Conservation (phyloP, 1,284 basidiomycete genomes). For the Fomitopsis betulina region DNA sequence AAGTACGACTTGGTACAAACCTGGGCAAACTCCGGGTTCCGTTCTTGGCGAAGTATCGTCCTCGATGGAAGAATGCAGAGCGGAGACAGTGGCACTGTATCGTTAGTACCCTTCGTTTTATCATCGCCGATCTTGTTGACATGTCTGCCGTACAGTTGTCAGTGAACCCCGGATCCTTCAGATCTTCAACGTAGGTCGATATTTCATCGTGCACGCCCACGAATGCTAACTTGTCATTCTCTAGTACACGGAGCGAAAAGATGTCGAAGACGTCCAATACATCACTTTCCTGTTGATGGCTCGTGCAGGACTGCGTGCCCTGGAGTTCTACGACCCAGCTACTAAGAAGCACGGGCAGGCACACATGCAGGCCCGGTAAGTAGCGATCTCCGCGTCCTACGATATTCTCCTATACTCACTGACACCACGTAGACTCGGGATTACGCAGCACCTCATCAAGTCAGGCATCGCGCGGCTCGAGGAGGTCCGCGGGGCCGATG, state of each 20-base stretch:
- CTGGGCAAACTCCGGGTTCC: conserved; percentile 75
- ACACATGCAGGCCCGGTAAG: conserved; percentile 85
- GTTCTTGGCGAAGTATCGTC: conserved; percentile 82
- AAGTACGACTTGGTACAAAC: conserved; percentile 79
- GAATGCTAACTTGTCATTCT: conserved; percentile 4
- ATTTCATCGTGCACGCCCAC: not conserved
- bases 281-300: conserved; percentile 83
- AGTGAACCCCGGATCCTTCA: conserved; percentile 68
- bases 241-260: conserved; percentile 63
- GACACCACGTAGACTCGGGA: conserved; percentile 53
- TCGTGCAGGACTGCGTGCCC: conserved; percentile 71
- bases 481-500: conserved; percentile 53
- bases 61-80: conserved; percentile 85
- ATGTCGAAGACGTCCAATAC: conserved; percentile 74
- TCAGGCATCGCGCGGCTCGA: conserved; percentile 69
- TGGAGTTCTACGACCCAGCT: conserved; percentile 80
- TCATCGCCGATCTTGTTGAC: conserved; percentile 1
- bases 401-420: not conserved
- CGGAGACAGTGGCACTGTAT: conserved; percentile 77
- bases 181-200: conserved; percentile 63
- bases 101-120: conserved; percentile 38
- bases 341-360: conserved; percentile 84
- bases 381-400: not conserved
- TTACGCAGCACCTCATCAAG: conserved; percentile 72
- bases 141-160: conserved; percentile 41